phyloP scores from a whole-genome alignment of 2,329 filamentous ascomycete genomes.

The Colletotrichum tropicale region DNA sequence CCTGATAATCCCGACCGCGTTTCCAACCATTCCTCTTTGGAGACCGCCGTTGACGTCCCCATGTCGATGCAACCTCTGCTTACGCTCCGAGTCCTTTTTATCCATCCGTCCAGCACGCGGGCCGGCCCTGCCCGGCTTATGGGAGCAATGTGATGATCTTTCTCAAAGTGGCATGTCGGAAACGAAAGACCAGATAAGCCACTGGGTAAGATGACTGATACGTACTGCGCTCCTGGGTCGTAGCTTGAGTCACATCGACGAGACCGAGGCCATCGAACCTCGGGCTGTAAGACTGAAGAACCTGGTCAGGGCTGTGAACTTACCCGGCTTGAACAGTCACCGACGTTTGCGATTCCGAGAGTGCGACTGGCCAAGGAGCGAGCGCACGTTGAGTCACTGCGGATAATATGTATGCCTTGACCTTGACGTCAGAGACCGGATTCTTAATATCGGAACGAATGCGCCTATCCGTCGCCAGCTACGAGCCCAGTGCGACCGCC shows the following conservation, averaged over 20 bases:
- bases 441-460: background rate
- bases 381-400: background rate
- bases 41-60: background rate
- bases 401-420: background rate
- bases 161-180: background rate
- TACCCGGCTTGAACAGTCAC: background rate
- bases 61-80: background rate
- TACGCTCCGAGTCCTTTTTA: background rate
- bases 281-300: too few species aligned
- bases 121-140: slow-evolving; percentile 19
- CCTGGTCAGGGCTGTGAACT: background rate
- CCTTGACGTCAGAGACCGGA: background rate
- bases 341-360: background rate
- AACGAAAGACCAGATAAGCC: background rate
- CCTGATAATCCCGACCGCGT: background rate
- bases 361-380: background rate
- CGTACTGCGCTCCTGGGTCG: background rate
- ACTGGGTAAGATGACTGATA: background rate
- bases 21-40: background rate
- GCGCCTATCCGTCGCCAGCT: background rate
- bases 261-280: background rate
- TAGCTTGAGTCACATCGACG: background rate
- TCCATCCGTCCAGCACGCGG: background rate
- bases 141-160: background rate
- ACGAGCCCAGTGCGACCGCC: background rate